Percentiles rank a stretch among this genome's conserved stretches.
These are phyloP conservation scores for Penicillium sp. DNA, from an alignment of 2,329 filamentous ascomycete genomes.

Conservation along the genomic window DNA sequence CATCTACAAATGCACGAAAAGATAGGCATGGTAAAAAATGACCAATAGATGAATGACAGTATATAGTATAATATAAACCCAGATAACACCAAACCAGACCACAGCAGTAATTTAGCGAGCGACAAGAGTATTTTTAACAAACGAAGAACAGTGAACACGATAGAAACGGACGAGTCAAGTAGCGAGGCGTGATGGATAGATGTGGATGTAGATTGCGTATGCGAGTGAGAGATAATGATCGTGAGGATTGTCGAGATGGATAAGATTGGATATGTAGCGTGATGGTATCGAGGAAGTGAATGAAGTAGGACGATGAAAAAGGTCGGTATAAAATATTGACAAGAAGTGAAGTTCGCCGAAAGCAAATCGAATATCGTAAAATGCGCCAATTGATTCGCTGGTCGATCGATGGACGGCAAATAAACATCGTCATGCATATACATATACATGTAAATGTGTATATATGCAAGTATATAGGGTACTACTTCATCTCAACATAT, in stretches of 20 bases:
- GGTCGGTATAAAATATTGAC: conserved; percentile 1
- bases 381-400: not conserved
- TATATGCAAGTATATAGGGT: not conserved
- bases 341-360: conserved; percentile 1
- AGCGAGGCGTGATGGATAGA: not conserved
- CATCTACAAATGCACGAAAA: not conserved
- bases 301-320: conserved; percentile 1
- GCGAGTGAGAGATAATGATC: not conserved
- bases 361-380: not conserved
- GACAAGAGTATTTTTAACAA: not conserved
- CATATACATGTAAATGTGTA: not conserved
- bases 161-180: not conserved
- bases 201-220: not conserved
- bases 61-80: not conserved
- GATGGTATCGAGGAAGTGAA: not conserved
- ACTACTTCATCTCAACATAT: conserved; percentile 20
- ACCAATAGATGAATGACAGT: not conserved
- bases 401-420: not conserved
- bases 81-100: not conserved
- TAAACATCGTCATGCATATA: conserved; percentile 3
- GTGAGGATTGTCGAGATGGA: not conserved
- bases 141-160: not conserved
- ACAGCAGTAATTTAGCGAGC: not conserved
- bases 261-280: not conserved
- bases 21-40: not conserved